These are phyloP conservation scores for Solanum ossicruentum DNA, from an alignment of 257 asterid genomes.

Conservation along the genomic window DNA sequence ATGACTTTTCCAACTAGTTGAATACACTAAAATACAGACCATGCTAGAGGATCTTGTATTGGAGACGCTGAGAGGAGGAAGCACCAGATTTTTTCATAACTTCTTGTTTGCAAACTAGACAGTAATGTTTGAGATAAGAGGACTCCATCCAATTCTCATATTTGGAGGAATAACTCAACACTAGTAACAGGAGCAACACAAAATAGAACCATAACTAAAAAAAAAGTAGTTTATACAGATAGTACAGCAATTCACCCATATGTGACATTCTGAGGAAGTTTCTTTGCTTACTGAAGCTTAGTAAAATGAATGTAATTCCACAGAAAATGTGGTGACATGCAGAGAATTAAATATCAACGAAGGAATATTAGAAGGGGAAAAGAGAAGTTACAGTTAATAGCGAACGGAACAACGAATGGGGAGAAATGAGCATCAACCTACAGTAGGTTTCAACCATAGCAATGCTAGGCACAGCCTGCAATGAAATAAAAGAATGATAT, in stretches of 20 bases:
- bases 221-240: neutral
- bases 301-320: neutral
- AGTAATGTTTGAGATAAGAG: neutral
- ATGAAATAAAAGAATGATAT: neutral
- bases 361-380: neutral
- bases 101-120: neutral
- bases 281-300: neutral
- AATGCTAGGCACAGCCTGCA: constrained; percentile 92
- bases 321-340: neutral
- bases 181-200: neutral
- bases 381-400: constrained; percentile 50
- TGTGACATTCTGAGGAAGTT: neutral
- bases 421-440: constrained; percentile 73
- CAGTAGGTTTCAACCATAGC: constrained; percentile 97
- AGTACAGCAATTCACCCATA: neutral
- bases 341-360: neutral
- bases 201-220: neutral
- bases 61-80: neutral
- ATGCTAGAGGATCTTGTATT: neutral
- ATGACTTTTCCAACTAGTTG: neutral
- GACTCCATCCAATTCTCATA: neutral
- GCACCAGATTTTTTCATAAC: neutral
- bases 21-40: neutral
- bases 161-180: neutral
- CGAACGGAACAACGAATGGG: constrained; percentile 90